phyloP scores from a whole-genome alignment of 257 asterid species.

The Solanum chilense region DNA sequence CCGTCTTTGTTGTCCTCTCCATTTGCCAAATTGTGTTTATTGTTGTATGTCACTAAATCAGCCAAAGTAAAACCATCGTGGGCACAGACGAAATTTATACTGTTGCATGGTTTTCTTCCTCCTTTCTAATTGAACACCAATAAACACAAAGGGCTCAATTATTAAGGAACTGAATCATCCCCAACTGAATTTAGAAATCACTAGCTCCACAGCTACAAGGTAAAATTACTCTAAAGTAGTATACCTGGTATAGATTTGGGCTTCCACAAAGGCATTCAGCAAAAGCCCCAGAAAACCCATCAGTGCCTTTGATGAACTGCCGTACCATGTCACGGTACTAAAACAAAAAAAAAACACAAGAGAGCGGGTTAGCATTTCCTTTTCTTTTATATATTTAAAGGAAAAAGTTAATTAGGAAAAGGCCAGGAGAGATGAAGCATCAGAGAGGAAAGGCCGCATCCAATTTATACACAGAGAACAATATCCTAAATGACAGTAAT shows the following conservation, averaged over 20 bases:
- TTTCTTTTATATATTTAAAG: neutral
- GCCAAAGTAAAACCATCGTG: slow-evolving; percentile 99
- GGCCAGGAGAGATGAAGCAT: neutral
- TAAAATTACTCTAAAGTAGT: neutral
- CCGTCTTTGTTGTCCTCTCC: slow-evolving; percentile 97
- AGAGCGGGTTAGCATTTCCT: neutral
- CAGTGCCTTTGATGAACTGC: slow-evolving; percentile 93
- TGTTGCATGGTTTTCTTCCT: slow-evolving; percentile 97
- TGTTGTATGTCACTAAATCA: slow-evolving; percentile 85
- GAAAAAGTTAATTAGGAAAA: neutral
- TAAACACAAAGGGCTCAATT: neutral
- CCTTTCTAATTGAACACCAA: slow-evolving; percentile 61
- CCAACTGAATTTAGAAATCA: neutral
- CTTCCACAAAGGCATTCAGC: slow-evolving; percentile 98
- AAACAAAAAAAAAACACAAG: slow-evolving; percentile 4
- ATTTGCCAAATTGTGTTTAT: slow-evolving; percentile 81
- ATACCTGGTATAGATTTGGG: slow-evolving; percentile 89
- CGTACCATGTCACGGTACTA: slow-evolving; percentile 92
- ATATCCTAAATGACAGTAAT: neutral
- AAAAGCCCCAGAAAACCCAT: slow-evolving; percentile 95
- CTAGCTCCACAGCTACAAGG: neutral
- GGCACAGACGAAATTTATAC: slow-evolving; percentile 81
- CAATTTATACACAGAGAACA: neutral
- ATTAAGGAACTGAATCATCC: neutral
- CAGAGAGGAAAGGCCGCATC: neutral